Evolutionary conservation across 345 rosid genomes (phyloP).

Genomic region (Eucalyptus cloeziana): DNA sequence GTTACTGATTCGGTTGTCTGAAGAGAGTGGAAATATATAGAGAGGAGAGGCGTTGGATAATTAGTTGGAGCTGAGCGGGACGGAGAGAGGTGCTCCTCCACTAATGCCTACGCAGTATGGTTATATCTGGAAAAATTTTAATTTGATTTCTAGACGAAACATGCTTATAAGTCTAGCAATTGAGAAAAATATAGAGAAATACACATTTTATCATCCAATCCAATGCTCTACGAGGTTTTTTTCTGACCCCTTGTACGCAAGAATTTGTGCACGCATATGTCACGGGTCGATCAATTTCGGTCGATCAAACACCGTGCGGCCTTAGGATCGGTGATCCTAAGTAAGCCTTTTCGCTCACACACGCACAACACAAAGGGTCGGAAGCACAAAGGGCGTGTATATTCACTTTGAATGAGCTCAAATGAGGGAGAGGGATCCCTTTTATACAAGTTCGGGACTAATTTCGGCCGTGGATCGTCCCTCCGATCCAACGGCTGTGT

Average conservation of each 20-base stretch:
- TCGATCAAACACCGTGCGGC: no score
- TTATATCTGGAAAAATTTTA: background rate
- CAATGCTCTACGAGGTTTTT: background rate
- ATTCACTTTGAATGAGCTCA: no score
- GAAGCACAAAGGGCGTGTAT: no score
- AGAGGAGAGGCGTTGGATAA: background rate
- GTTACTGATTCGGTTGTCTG: background rate
- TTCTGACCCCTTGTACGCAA: background rate
- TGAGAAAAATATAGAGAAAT: background rate
- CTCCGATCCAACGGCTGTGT: no score
- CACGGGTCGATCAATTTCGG: no score
- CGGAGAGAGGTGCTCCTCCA: background rate
- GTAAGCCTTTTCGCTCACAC: no score
- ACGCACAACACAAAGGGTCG: no score
- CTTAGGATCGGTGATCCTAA: no score
- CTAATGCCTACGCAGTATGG: background rate
- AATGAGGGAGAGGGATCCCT: no score
- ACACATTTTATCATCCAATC: background rate
- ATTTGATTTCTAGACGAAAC: background rate
- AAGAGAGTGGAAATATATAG: background rate
- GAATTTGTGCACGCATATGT: background rate
- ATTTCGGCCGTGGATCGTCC: no score
- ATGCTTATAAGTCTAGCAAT: background rate
- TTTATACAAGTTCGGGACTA: no score
- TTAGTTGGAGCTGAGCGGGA: background rate